These are phyloP conservation scores for Colletotrichum eremochloae DNA, from an alignment of 2,329 filamentous ascomycete genomes.

Conservation along the genomic window DNA sequence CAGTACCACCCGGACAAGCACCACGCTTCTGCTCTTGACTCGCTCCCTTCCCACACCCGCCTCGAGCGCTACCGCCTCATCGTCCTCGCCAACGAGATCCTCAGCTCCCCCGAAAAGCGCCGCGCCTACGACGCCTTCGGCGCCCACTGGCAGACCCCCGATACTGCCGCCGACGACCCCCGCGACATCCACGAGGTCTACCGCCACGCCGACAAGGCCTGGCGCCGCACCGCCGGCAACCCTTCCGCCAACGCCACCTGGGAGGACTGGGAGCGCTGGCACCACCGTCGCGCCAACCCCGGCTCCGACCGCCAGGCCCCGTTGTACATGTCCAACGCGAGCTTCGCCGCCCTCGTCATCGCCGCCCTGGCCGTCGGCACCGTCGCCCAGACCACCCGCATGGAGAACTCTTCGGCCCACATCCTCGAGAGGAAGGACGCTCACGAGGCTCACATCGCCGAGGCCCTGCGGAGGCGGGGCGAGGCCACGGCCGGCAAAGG, in stretches of 20 bases:
- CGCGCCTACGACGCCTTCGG: constrained; percentile 86
- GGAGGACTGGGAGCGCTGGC: constrained; percentile 96
- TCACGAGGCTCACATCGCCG: constrained; percentile 75
- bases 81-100: constrained; percentile 87
- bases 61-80: constrained; percentile 93
- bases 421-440: constrained; percentile 76
- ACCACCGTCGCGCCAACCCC: constrained; percentile 65
- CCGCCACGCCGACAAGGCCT: constrained; percentile 59
- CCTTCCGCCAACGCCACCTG: constrained; percentile 86
- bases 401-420: constrained; percentile 71
- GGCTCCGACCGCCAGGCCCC: constrained; percentile 63
- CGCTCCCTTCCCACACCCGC: constrained; percentile 64
- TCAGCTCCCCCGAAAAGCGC: constrained; percentile 84
- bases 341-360: constrained; percentile 81
- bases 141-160: constrained; percentile 75
- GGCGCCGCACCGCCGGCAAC: constrained; percentile 63
- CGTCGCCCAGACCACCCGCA: constrained; percentile 78
- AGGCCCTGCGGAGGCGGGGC: constrained; percentile 67
- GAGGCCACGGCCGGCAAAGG: constrained; percentile 64
- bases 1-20: constrained; percentile 91
- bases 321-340: constrained; percentile 81
- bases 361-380: constrained; percentile 74
- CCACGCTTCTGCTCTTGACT: constrained; percentile 46
- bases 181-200: constrained; percentile 50
- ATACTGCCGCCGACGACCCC: constrained; percentile 67